Base-by-base conservation (phyloP, 805 yeast species). In the Candida endomychidarum region DNA sequence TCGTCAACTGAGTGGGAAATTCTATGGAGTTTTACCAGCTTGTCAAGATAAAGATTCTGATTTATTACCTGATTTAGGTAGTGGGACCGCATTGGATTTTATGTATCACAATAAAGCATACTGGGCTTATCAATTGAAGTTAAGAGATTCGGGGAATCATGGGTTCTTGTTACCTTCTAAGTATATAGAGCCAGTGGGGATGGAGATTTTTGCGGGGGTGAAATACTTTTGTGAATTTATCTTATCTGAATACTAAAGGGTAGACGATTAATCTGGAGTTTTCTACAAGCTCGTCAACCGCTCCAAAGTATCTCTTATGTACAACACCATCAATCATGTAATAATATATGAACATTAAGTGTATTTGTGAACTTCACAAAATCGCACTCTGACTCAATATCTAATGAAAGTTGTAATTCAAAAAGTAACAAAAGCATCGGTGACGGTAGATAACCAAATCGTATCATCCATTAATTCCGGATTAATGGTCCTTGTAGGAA, bases 321-420 rank as follows among this genome's bases (percentile, higher is more conserved):
- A 29, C n/a, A n/a, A n/a, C 28, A 25, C 15, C 23, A n/a, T n/a
- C n/a, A n/a, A n/a, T n/a, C n/a, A n/a, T n/a, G n/a, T n/a, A n/a
- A n/a, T n/a, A n/a, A n/a, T n/a, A n/a, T n/a, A n/a, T n/a, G n/a
- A n/a, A n/a, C n/a, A n/a, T n/a, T n/a, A n/a, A n/a, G n/a, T n/a
- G n/a, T n/a, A n/a, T n/a, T n/a, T n/a, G n/a, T n/a, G n/a, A n/a
- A n/a, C n/a, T n/a, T n/a, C n/a, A n/a, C n/a, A n/a, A n/a, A n/a
- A n/a, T n/a, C n/a, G n/a, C n/a, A n/a, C n/a, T n/a, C n/a, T n/a
- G n/a, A n/a, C n/a, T n/a, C n/a, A n/a, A n/a, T n/a, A n/a, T n/a
- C n/a, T n/a, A 14, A 91, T 91, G 99, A 83, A 81, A 58, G 87
- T 90, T 3, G 96, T 93, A 1, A 77, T 93, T 23, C 99, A 93